Evolutionary conservation across 2,329 filamentous ascomycete species (phyloP), one percentile per base, ranked within the genome.

Genomic region (Sclerotinia trifoliorum): DNA sequence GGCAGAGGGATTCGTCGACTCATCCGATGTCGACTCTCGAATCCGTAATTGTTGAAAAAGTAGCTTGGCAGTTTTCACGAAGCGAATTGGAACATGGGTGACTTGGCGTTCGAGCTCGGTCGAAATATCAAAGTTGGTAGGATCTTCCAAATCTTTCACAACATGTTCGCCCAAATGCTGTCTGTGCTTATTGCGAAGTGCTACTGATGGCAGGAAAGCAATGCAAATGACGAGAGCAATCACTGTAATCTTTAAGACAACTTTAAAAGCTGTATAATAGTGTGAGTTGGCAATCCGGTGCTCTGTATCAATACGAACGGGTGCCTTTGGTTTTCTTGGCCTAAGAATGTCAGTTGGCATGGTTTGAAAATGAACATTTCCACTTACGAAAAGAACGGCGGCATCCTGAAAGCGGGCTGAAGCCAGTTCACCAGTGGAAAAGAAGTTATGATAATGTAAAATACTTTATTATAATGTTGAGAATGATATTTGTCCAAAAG

Each of bases 401-500:
- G n/a, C 49, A 62, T 55, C 24, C 48, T 44, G 58, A 26, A 42
- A 26, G 39, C 24, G 44, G 21, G 11, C 56, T 52, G 11, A 15
- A 44, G 56, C 49, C 17, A 62, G 29, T 32, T 48, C 49, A 62
- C 21, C 13, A 52, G 56, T 19, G 21, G 24, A 15, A 6, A 46
- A n/a, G 42, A 21, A 54, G 46, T 29, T 62, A 52, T 51, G 56
- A 54, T 46, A 46, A n/a, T 44, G 21, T 42, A 46, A 46, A 62
- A 67, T 62, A 26, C 21, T 62, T 49, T 32, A 15, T 39, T 54
- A 46, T n/a, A 67, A 67, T 51, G 24, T 52, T 64, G 58, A 62
- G 48, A 46, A 70, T 55, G 32, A 61, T 39, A 32, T 29, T 67
- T 46, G 55, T 65, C 65, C 51, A 52, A 62, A 58, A 69, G 57